A percentile compares a stretch with the other conserved stretches of the same genome.
phyloP scores from a whole-genome alignment of 495 filamentous ascomycete species.

The Aspergillus olivimuriae region DNA sequence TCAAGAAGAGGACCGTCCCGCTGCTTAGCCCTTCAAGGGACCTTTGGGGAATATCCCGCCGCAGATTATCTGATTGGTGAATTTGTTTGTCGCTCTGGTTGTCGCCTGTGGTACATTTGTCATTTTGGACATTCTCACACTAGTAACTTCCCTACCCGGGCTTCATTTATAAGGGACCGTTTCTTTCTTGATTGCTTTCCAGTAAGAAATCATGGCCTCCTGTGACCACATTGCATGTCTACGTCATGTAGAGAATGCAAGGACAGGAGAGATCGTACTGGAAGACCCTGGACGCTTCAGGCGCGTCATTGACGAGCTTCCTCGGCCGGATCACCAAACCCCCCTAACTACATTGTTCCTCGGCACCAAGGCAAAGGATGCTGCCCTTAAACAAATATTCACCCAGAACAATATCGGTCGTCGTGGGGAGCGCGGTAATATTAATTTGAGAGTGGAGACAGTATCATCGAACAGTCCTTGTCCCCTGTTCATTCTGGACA shows the following conservation, averaged over 20 bases:
- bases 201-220: constrained; percentile 6
- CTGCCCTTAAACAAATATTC: constrained; percentile 16
- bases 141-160: too few species aligned
- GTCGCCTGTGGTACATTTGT: too few species aligned
- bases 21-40: too few species aligned
- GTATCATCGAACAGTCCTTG: constrained; percentile 9
- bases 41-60: too few species aligned
- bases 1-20: too few species aligned
- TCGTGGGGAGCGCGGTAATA: constrained; percentile 7
- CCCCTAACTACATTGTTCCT: constrained; percentile 20
- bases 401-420: constrained; percentile 12
- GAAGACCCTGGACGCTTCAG: constrained; percentile 14
- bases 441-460: constrained; percentile 15
- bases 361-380: constrained; percentile 14
- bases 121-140: too few species aligned
- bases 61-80: too few species aligned
- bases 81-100: too few species aligned
- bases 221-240: constrained; percentile 17
- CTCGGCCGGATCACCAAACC: constrained; percentile 10
- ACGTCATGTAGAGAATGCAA: constrained; percentile 8
- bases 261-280: constrained; percentile 10
- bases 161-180: too few species aligned
- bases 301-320: constrained; percentile 14
- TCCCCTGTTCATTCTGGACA: constrained; percentile 20
- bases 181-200: too few species aligned